These are phyloP conservation scores for Tulasnella calospora DNA, from an alignment of 768 basidiomycete species.

Conservation along the genomic window DNA sequence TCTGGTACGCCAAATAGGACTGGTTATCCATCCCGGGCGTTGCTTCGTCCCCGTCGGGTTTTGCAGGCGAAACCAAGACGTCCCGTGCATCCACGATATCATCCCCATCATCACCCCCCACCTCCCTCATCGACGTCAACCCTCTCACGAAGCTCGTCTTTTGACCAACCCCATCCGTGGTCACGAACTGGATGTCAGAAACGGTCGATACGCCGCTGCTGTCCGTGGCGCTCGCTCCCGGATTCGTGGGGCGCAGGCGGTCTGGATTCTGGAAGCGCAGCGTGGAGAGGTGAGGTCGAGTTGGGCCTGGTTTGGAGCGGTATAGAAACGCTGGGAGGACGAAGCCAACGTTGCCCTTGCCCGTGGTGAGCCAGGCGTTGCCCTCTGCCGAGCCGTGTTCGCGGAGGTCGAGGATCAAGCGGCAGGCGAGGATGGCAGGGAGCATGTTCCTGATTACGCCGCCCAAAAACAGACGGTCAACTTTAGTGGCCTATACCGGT, in stretches of 20 bases:
- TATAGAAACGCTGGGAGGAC: not conserved
- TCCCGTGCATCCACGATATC: not conserved
- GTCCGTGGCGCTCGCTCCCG: not conserved
- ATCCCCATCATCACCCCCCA: not conserved
- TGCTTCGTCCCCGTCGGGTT: not conserved
- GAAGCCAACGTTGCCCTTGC: not conserved
- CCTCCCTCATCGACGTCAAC: not conserved
- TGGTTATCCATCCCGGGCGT: not conserved
- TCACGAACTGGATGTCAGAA: not conserved
- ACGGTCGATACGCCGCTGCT: not conserved
- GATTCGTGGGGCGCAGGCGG: not conserved
- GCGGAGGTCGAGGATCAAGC: conserved; percentile 75
- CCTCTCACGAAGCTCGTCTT: not conserved
- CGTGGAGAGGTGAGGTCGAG: not conserved
- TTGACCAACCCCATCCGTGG: not conserved
- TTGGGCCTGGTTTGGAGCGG: not conserved
- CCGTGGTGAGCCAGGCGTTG: conserved; percentile 11
- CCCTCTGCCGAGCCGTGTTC: conserved; percentile 49
- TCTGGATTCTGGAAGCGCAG: conserved; percentile 14
- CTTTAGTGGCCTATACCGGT: not conserved
- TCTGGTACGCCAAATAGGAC: not conserved
- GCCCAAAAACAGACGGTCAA: not conserved
- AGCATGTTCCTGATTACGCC: conserved; percentile 56
- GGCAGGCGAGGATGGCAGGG: conserved; percentile 71
- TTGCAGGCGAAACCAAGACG: not conserved